phyloP scores from a whole-genome alignment of 2,329 filamentous ascomycete genomes.

The Eutypa lata region DNA sequence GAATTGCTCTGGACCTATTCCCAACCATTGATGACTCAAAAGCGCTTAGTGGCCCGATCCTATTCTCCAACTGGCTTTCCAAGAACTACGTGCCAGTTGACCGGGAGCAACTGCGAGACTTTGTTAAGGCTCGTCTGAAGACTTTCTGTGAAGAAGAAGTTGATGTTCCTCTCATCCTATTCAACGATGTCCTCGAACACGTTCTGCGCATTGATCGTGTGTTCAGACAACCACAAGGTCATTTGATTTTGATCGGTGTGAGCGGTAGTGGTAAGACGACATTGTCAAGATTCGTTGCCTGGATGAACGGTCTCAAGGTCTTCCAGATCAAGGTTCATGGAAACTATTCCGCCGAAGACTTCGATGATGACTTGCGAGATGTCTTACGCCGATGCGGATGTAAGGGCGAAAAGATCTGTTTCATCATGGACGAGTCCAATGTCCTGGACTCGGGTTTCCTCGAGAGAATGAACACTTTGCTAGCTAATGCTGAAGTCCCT shows the following conservation, averaged over 20 bases:
- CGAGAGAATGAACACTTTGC: slow-evolving; percentile 97
- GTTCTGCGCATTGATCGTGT: slow-evolving; percentile 97
- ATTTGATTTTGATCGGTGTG: slow-evolving; percentile 97
- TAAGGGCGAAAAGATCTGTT: slow-evolving; percentile 99
- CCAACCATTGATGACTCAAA: slow-evolving; percentile 90
- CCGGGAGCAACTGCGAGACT: slow-evolving; percentile 90
- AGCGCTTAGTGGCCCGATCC: slow-evolving; percentile 85
- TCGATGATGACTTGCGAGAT: slow-evolving; percentile 93
- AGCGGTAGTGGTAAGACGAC: slow-evolving; percentile 99
- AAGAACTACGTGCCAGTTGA: slow-evolving; percentile 98
- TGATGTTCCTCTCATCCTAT: slow-evolving; percentile 96
- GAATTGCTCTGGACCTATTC: slow-evolving; percentile 88
- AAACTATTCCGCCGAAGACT: slow-evolving; percentile 96
- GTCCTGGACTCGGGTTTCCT: slow-evolving; percentile 98
- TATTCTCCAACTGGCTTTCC: slow-evolving; percentile 99
- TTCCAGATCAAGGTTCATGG: slow-evolving; percentile 99
- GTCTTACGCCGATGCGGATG: slow-evolving; percentile 92
- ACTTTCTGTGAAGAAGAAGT: slow-evolving; percentile 99
- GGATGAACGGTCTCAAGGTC: slow-evolving; percentile 99
- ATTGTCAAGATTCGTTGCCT: slow-evolving; percentile 93
- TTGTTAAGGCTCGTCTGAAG: slow-evolving; percentile 93
- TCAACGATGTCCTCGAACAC: slow-evolving; percentile 98
- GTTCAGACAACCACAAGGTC: slow-evolving; percentile 95
- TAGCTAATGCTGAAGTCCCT: slow-evolving; percentile 98
- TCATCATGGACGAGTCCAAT: slow-evolving; percentile 99